Evolutionary conservation across 768 basidiomycete species (phyloP).

Genomic region (Calocybe cyanea): DNA sequence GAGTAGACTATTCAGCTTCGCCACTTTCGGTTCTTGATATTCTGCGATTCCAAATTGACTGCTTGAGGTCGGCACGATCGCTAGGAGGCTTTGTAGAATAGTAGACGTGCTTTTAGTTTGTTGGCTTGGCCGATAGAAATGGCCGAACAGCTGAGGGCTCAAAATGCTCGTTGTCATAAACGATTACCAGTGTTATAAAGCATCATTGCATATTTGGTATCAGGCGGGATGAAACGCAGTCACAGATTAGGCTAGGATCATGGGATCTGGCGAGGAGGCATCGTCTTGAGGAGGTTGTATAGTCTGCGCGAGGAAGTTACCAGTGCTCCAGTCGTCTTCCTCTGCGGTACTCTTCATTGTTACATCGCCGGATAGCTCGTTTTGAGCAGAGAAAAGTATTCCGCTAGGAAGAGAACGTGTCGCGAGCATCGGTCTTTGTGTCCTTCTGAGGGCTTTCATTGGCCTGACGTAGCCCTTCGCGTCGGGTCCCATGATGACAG

Average conservation of each 20-base stretch:
- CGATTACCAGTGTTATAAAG: no score
- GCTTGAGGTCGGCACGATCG: no score
- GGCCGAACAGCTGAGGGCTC: background rate
- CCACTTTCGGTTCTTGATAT: no score
- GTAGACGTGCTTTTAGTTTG: no score
- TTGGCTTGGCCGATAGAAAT: background rate
- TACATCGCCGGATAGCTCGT: slow-evolving; percentile 10
- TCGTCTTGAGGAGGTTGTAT: background rate
- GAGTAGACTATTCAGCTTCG: no score
- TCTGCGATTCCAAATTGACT: no score
- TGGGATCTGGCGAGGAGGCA: slow-evolving; percentile 6
- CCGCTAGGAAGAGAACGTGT: slow-evolving; percentile 36
- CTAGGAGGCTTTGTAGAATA: no score
- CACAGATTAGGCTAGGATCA: slow-evolving; percentile 7
- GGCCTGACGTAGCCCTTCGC: slow-evolving; percentile 20
- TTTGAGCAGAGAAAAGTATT: slow-evolving; percentile 13
- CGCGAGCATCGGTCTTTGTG: slow-evolving; percentile 27
- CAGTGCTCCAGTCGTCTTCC: slow-evolving; percentile 43
- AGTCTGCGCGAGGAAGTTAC: slow-evolving; percentile 13
- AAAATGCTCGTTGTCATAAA: no score
- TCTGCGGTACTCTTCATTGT: slow-evolving; percentile 16
- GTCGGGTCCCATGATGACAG: slow-evolving; percentile 6
- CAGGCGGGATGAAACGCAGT: background rate
- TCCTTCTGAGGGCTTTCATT: slow-evolving; percentile 38
- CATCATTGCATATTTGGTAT: no score